Evolutionary conservation across 805 yeast genomes (phyloP).

Genomic region (Lachancea fermentati): DNA sequence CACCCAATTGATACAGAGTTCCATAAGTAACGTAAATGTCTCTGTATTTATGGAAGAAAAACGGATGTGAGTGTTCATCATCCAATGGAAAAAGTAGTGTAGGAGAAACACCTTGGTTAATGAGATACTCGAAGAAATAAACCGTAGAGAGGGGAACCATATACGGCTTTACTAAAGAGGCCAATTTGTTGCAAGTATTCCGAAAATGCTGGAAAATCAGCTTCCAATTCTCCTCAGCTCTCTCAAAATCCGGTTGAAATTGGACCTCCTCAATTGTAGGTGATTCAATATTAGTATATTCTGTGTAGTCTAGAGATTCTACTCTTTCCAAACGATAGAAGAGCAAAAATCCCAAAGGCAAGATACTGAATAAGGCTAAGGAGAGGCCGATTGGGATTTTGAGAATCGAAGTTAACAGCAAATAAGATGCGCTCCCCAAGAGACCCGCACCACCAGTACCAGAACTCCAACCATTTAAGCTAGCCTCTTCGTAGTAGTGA

Average conservation of each 20-base stretch:
- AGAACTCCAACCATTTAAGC: conserved; percentile 82
- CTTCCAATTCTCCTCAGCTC: conserved; percentile 3
- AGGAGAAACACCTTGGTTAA: conserved; percentile 90
- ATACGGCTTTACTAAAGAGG: conserved; percentile 51
- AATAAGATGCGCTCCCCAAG: conserved; percentile 66
- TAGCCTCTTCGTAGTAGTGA: conserved; percentile 56
- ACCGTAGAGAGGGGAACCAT: conserved; percentile 84
- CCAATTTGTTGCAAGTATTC: conserved; percentile 32
- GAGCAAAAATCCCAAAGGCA: conserved; percentile 49
- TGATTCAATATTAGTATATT: conserved; percentile 1
- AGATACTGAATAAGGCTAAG: conserved; percentile 50
- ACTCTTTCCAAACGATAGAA: conserved; percentile 28
- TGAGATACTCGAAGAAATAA: conserved; percentile 78
- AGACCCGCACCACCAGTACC: conserved; percentile 98
- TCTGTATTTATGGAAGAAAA: conserved; percentile 67
- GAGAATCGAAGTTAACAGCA: conserved; percentile 67
- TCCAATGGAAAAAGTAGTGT: conserved; percentile 74
- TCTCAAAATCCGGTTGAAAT: conserved; percentile 3
- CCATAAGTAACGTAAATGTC: conserved; percentile 92
- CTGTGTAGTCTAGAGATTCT: conserved; percentile 8
- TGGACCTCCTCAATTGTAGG: conserved; percentile 3
- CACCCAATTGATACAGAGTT: conserved; percentile 86
- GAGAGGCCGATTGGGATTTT: conserved; percentile 49
- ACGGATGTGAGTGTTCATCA: conserved; percentile 26
- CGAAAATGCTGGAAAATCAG: conserved; percentile 17